phyloP scores from a whole-genome alignment of 2,329 filamentous ascomycete species.

The Pseudogymnoascus sp. region DNA sequence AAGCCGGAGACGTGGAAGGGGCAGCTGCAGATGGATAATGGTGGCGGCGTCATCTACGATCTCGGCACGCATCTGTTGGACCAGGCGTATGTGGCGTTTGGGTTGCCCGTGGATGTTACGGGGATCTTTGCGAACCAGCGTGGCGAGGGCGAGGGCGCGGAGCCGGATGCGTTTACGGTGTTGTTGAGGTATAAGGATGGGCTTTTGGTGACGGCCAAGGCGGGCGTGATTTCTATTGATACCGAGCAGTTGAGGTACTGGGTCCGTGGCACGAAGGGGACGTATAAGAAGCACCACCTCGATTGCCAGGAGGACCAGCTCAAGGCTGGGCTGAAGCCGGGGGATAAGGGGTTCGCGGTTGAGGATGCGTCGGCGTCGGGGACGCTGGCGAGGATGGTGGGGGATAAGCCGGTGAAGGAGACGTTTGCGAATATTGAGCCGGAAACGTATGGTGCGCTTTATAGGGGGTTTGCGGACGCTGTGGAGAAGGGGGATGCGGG shows the following conservation, averaged over 20 bases:
- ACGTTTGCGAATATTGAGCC: conserved; percentile 52
- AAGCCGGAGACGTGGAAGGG: conserved; percentile 61
- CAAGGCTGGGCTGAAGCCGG: conserved; percentile 52
- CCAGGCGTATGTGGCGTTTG: conserved; percentile 64
- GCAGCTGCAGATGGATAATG: conserved; percentile 47
- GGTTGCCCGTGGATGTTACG: conserved; percentile 58
- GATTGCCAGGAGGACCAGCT: conserved; percentile 73
- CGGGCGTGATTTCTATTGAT: conserved; percentile 61
- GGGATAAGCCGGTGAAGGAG: conserved; percentile 41
- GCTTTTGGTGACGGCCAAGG: conserved; percentile 60
- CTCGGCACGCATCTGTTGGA: conserved; percentile 70
- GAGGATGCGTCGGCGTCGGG: conserved; percentile 53
- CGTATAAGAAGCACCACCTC: conserved; percentile 62
- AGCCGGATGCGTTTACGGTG: conserved; percentile 53
- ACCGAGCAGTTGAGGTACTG: conserved; percentile 65
- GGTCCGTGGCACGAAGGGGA: conserved; percentile 66
- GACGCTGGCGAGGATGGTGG: conserved; percentile 47
- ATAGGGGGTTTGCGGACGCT: conserved; percentile 45
- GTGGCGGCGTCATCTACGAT: conserved; percentile 63
- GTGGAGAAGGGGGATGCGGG: conserved; percentile 39
- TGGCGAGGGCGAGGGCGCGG: conserved; percentile 35
- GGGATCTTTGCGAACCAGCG: conserved; percentile 62
- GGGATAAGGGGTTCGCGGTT: conserved; percentile 55
- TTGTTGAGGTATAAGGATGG: conserved; percentile 57
- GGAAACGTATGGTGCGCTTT: conserved; percentile 61